Evolutionary conservation across 108 stramenopile species (phyloP).

Genomic region (Skeletonema grethae): DNA sequence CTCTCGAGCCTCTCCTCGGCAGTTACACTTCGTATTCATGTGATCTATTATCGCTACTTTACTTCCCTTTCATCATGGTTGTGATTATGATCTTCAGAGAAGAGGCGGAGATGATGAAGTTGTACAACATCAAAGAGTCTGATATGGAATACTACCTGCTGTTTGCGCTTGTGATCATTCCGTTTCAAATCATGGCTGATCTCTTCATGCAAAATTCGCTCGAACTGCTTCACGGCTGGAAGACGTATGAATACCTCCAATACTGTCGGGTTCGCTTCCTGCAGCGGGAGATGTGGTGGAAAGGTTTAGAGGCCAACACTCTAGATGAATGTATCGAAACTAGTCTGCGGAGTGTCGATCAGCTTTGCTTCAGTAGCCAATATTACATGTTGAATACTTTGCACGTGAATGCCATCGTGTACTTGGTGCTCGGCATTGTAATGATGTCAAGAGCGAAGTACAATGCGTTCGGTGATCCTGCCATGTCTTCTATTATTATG

Average conservation of each 20-base stretch:
- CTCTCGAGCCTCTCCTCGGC: slow-evolving; percentile 81
- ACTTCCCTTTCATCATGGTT: slow-evolving; percentile 69
- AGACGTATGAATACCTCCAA: slow-evolving; percentile 80
- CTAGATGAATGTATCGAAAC: slow-evolving; percentile 86
- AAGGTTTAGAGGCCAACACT: slow-evolving; percentile 64
- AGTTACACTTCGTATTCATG: slow-evolving; percentile 66
- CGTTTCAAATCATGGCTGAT: slow-evolving; percentile 71
- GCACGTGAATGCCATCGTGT: slow-evolving; percentile 77
- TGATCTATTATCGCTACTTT: slow-evolving; percentile 62
- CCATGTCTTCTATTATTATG: slow-evolving; percentile 51
- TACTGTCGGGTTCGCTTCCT: slow-evolving; percentile 72
- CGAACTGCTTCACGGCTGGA: slow-evolving; percentile 88
- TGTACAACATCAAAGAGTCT: slow-evolving; percentile 82
- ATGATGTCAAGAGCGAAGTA: slow-evolving; percentile 76
- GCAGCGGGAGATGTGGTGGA: slow-evolving; percentile 82
- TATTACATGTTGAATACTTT: slow-evolving; percentile 83
- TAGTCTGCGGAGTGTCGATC: slow-evolving; percentile 70
- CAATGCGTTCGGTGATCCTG: slow-evolving; percentile 80
- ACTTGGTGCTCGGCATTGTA: slow-evolving; percentile 71
- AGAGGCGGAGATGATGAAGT: slow-evolving; percentile 63
- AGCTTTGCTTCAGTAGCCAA: slow-evolving; percentile 84
- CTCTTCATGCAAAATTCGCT: slow-evolving; percentile 69
- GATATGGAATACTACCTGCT: slow-evolving; percentile 85
- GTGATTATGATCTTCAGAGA: slow-evolving; percentile 72
- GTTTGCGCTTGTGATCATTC: slow-evolving; percentile 62